Evolutionary conservation across 2,329 filamentous ascomycete genomes (phyloP).

Genomic region (Colletotrichum orbiculare): DNA sequence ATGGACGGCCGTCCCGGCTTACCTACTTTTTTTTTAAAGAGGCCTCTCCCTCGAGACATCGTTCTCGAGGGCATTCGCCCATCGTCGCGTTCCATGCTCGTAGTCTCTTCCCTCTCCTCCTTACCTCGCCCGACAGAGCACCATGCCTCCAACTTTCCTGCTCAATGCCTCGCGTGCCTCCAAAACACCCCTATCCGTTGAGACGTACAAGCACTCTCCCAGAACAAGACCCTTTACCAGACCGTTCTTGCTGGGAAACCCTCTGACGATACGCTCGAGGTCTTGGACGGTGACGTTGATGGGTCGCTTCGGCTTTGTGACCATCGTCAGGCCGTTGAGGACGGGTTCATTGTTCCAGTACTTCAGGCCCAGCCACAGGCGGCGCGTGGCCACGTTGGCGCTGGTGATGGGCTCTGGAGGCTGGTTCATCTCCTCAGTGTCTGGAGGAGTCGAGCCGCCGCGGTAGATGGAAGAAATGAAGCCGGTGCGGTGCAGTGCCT

Average conservation of each 20-base stretch:
- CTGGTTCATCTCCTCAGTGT: slow-evolving; percentile 56
- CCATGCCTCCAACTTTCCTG: slow-evolving; percentile 81
- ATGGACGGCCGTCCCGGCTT: slow-evolving; percentile 1
- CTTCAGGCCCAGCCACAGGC: slow-evolving; percentile 91
- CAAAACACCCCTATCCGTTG: slow-evolving; percentile 80
- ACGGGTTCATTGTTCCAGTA: slow-evolving; percentile 89
- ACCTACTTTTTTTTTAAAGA: not conserved
- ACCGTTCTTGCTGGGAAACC: slow-evolving; percentile 72
- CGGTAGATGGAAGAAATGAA: slow-evolving; percentile 85
- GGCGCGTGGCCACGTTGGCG: slow-evolving; percentile 77
- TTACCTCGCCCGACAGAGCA: slow-evolving; percentile 76
- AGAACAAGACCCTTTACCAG: slow-evolving; percentile 79
- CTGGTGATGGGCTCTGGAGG: slow-evolving; percentile 70
- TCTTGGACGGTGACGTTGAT: slow-evolving; percentile 73
- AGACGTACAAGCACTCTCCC: slow-evolving; percentile 85
- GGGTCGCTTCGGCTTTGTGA: slow-evolving; percentile 80
- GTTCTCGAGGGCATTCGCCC: not conserved
- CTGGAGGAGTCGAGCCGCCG: slow-evolving; percentile 67
- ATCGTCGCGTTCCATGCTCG: not conserved
- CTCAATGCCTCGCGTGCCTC: slow-evolving; percentile 86
- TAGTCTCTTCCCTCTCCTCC: not conserved
- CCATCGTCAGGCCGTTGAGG: slow-evolving; percentile 70
- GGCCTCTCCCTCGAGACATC: slow-evolving; percentile 18
- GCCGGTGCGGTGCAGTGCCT: slow-evolving; percentile 84
- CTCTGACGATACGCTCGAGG: slow-evolving; percentile 74